These are phyloP conservation scores for Dryas drummondii DNA, from an alignment of 306 rosid species.

Conservation along the genomic window DNA sequence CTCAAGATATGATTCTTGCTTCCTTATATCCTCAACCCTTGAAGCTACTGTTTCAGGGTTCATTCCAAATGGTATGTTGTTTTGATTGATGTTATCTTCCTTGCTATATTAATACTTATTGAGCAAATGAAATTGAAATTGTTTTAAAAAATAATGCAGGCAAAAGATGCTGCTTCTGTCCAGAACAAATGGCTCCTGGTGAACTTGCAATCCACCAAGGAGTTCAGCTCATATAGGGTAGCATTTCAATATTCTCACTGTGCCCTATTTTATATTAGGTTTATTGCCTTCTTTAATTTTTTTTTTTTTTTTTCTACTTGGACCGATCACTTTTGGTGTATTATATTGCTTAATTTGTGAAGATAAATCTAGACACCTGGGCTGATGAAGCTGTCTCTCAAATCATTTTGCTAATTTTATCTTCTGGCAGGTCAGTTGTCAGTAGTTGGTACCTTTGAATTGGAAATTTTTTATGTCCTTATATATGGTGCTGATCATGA, in stretches of 20 bases:
- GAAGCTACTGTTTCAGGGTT: slow-evolving; percentile 80
- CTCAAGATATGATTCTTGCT: too few species aligned
- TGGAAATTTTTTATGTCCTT: background rate
- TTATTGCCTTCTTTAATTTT: background rate
- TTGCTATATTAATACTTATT: background rate
- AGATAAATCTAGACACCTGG: slow-evolving; percentile 99
- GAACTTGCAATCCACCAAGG: slow-evolving; percentile 92
- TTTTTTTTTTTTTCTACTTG: background rate
- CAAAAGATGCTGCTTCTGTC: slow-evolving; percentile 70
- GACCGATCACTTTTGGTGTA: slow-evolving; percentile 10
- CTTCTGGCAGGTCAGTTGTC: slow-evolving; percentile 86
- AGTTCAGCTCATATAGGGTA: slow-evolving; percentile 98
- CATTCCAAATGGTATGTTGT: slow-evolving; percentile 80
- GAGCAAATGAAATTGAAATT: background rate
- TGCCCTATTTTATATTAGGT: background rate
- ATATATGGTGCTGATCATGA: background rate
- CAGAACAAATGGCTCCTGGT: slow-evolving; percentile 91
- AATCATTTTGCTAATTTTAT: slow-evolving; percentile 82
- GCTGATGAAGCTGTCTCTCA: slow-evolving; percentile 98
- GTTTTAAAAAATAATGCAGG: slow-evolving; percentile 47
- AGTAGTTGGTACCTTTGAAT: background rate
- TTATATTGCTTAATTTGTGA: slow-evolving; percentile 34
- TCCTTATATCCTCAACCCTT: slow-evolving; percentile 37
- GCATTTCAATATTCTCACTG: slow-evolving; percentile 2
- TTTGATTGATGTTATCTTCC: background rate